Evolutionary conservation across 2,329 filamentous ascomycete species (phyloP).

Genomic region (Cryoendolithus antarcticus): DNA sequence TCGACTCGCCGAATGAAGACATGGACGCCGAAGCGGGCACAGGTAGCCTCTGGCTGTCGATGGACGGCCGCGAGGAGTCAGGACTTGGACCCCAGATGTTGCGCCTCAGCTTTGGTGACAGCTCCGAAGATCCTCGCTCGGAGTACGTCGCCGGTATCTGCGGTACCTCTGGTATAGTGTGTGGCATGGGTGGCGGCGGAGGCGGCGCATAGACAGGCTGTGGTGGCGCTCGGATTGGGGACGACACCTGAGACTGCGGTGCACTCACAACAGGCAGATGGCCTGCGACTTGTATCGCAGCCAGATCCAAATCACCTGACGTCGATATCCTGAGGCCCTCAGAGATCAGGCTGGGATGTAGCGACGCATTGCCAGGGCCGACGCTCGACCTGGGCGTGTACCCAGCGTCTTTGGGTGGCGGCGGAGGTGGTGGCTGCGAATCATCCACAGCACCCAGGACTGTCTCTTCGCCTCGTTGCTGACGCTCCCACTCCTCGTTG

Average conservation of each 20-base stretch:
- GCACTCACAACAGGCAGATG: constrained; percentile 4
- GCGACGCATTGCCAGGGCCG: constrained; percentile 13
- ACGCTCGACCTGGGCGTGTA: constrained; percentile 23
- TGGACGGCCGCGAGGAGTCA: constrained; percentile 19
- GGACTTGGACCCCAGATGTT: constrained; percentile 15
- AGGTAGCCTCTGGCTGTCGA: constrained; percentile 18
- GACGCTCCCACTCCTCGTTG: constrained; percentile 21
- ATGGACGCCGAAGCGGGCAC: constrained; percentile 20
- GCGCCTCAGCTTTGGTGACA: constrained; percentile 17
- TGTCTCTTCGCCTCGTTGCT: constrained; percentile 13
- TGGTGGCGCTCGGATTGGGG: constrained; percentile 23
- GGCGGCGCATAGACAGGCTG: constrained; percentile 35
- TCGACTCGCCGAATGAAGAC: constrained; percentile 21
- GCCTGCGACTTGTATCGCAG: constrained; percentile 23
- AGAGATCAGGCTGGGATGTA: constrained; percentile 10
- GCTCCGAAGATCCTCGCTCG: constrained; percentile 17
- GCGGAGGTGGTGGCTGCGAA: constrained; percentile 20
- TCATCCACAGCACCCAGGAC: not conserved
- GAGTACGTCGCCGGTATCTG: constrained; percentile 10
- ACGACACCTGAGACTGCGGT: constrained; percentile 4
- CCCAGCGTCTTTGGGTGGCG: constrained; percentile 32
- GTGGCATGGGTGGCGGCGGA: constrained; percentile 20
- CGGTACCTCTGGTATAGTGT: constrained; percentile 14
- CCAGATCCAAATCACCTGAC: constrained; percentile 20
- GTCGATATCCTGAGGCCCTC: constrained; percentile 20